A percentile compares a stretch with the other conserved stretches of the same genome.
Conservation (phyloP, 208 protist species). For the Leishmania gerbilli region DNA sequence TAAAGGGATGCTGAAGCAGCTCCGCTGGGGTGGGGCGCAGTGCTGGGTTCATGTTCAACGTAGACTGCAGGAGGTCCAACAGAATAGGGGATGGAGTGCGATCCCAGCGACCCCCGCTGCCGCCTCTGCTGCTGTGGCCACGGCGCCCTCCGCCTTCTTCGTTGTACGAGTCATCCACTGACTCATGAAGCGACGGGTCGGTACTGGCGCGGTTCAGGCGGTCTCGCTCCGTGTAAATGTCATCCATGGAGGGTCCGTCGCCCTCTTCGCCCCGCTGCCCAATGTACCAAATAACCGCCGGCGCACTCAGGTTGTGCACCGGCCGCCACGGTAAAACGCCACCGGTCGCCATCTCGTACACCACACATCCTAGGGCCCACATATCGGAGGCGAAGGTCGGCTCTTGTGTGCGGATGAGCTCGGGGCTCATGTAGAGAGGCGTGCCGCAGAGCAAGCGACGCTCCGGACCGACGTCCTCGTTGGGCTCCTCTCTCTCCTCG, state of each 20-base stretch:
- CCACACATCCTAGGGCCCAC: conserved; percentile 88
- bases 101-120: background rate
- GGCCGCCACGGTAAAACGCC: conserved; percentile 72
- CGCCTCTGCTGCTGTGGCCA: background rate
- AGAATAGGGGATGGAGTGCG: conserved; percentile 45
- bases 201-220: conserved; percentile 18
- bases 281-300: conserved; percentile 70
- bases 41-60: conserved; percentile 54
- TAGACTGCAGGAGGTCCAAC: conserved; percentile 62
- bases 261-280: conserved; percentile 32
- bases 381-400: conserved; percentile 82
- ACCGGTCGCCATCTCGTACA: conserved; percentile 91
- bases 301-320: conserved; percentile 46
- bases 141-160: background rate
- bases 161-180: background rate
- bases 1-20: conserved; percentile 82
- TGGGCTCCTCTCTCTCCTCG: background rate
- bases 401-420: conserved; percentile 64
- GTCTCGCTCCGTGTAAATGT: conserved; percentile 36
- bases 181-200: background rate
- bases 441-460: conserved; percentile 62
- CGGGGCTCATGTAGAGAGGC: conserved; percentile 87
- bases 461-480: conserved; percentile 3
- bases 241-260: conserved; percentile 38
- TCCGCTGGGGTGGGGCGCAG: conserved; percentile 52